Base-by-base conservation (phyloP, 768 basidiomycete species). In the Ramaria sp. region DNA sequence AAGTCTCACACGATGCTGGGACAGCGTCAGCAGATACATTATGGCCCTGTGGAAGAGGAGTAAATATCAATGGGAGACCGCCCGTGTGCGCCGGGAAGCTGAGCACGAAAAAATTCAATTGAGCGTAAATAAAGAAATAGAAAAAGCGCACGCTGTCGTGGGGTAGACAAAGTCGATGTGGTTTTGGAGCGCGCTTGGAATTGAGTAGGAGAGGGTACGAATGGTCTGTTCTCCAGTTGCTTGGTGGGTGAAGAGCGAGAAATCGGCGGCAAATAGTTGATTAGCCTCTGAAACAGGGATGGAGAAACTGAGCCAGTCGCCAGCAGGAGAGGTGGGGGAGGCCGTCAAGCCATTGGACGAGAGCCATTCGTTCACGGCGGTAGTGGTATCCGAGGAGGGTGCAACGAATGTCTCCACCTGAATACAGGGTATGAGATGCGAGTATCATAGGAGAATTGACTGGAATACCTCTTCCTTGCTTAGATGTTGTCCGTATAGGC, bases 151-250 rank as follows among this genome's bases (percentile, higher is more conserved):
- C 66, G 65, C 62, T 43, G 62, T 60, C 10, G 69, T 70, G 1
- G 69, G 68, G 59, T 70, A 65, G 13, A 69, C 64, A 38, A 68
- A 58, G 30, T 67, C 60, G 15, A 70, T 51, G 64, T 58, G 46
- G 55, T 45, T 54, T 24, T 58, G 22, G 5, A 70, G 61, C 30
- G 60, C 59, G 7, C 51, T 58, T 3, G 69, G 68, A 51, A 69
- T 45, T 9, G 67, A 67, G 56, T 67, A 62, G 69, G n/a, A n/a
- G n/a, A n/a, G n/a, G n/a, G n/a, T n/a, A n/a, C n/a, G n/a, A n/a
- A n/a, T n/a, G n/a, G n/a, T n/a, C n/a, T n/a, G n/a, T n/a, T n/a
- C n/a, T n/a, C n/a, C n/a, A n/a, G n/a, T n/a, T n/a, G n/a, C n/a
- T n/a, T n/a, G n/a, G n/a, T n/a, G n/a, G n/a, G n/a, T n/a, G n/a